Percentiles rank a stretch among this genome's conserved stretches.
phyloP scores from a whole-genome alignment of 2,329 filamentous ascomycete genomes.

The Sphaerostilbella broomeana region DNA sequence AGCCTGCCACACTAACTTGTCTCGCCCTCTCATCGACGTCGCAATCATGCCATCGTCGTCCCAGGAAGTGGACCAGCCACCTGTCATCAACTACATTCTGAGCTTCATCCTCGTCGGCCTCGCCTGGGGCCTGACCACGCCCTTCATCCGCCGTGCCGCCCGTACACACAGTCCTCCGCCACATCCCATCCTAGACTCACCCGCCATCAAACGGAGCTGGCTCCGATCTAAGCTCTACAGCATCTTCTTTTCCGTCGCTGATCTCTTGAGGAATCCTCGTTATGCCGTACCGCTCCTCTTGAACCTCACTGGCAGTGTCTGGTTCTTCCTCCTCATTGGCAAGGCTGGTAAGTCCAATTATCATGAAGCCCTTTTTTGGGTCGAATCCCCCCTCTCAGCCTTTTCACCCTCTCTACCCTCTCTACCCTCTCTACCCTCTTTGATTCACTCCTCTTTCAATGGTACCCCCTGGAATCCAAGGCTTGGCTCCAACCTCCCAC shows the following conservation, averaged over 20 bases:
- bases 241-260: slow-evolving; percentile 66
- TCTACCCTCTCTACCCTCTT: not conserved
- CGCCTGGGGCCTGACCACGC: slow-evolving; percentile 88
- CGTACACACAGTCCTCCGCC: slow-evolving; percentile 61
- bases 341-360: slow-evolving; percentile 64
- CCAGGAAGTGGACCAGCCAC: slow-evolving; percentile 30
- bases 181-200: slow-evolving; percentile 48
- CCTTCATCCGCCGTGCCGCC: slow-evolving; percentile 84
- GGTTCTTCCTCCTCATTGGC: slow-evolving; percentile 94
- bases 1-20: slow-evolving; percentile 2
- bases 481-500: too few species aligned
- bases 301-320: slow-evolving; percentile 88
- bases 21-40: not conserved
- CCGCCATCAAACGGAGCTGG: slow-evolving; percentile 50
- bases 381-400: not conserved
- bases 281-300: slow-evolving; percentile 81
- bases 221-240: slow-evolving; percentile 56
- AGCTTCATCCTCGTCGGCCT: slow-evolving; percentile 87
- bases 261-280: slow-evolving; percentile 70
- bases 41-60: not conserved
- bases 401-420: not conserved
- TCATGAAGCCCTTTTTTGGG: not conserved
- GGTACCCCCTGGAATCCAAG: too few species aligned
- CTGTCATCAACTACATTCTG: slow-evolving; percentile 72
- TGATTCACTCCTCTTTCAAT: not conserved